Conservation (phyloP, 768 basidiomycete genomes). For the Suillus sp. region DNA sequence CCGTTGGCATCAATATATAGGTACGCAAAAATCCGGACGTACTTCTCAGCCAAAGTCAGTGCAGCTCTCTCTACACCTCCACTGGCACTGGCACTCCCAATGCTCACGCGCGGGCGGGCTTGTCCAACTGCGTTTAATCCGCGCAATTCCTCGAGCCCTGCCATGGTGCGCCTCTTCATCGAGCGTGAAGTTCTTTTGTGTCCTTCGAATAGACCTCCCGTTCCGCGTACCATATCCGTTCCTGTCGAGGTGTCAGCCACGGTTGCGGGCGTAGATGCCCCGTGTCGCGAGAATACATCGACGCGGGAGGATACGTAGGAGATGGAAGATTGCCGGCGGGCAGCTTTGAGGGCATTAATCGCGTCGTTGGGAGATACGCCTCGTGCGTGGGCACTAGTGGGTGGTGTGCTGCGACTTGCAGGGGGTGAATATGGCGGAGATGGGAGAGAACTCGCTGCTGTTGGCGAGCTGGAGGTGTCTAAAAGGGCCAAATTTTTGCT, state of each 20-base stretch:
- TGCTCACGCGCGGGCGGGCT: too few relatives aligned
- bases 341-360: constrained; percentile 5
- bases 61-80: constrained; percentile 37
- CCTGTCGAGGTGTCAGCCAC: neutral
- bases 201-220: neutral
- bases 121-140: neutral
- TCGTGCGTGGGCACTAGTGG: neutral
- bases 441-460: constrained; percentile 5
- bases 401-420: neutral
- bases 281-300: constrained; percentile 7
- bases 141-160: neutral
- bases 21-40: constrained; percentile 27
- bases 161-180: constrained; percentile 7
- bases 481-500: neutral
- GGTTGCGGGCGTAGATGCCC: neutral
- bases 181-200: constrained; percentile 1
- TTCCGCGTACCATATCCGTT: neutral
- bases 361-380: neutral
- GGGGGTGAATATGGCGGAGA: constrained; percentile 6
- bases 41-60: constrained; percentile 75
- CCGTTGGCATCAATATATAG: constrained; percentile 1
- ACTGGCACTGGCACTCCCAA: neutral
- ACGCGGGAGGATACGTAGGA: constrained; percentile 19
- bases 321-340: constrained; percentile 33
- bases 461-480: neutral